These are phyloP conservation scores for Suillus hirtellus DNA, from an alignment of 768 basidiomycete species.

Conservation along the genomic window DNA sequence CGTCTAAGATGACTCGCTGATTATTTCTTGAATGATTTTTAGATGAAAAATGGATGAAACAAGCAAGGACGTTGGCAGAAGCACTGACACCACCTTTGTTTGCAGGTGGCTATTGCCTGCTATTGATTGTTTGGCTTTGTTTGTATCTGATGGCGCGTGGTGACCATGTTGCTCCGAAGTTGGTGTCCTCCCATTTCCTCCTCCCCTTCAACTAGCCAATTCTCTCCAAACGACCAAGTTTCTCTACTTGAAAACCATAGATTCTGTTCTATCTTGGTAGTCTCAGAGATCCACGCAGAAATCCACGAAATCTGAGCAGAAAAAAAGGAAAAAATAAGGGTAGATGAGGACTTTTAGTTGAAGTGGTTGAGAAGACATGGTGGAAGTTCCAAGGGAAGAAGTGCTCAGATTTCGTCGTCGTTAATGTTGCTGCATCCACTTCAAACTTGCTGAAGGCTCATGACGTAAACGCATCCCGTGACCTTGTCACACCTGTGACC, in stretches of 20 bases:
- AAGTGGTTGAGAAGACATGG: constrained; percentile 21
- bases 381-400: constrained; percentile 37
- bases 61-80: constrained; percentile 20
- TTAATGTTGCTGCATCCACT: constrained; percentile 19
- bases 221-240: constrained; percentile 10
- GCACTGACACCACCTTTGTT: constrained; percentile 31
- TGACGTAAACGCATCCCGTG: constrained; percentile 26
- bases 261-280: constrained; percentile 5
- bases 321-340: constrained; percentile 13
- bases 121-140: constrained; percentile 30
- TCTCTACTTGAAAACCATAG: background rate
- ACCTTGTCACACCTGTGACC: constrained; percentile 16
- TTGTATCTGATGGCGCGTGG: constrained; percentile 22
- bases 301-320: constrained; percentile 7
- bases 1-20: background rate
- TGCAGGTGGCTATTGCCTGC: constrained; percentile 32
- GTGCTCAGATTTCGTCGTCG: constrained; percentile 27
- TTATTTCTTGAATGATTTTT: background rate
- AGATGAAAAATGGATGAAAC: background rate
- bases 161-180: constrained; percentile 24
- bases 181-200: constrained; percentile 26
- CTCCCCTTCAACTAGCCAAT: constrained; percentile 20
- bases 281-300: constrained; percentile 5
- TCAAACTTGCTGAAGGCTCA: constrained; percentile 19
- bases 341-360: constrained; percentile 8